These are phyloP conservation scores for Viola odorata DNA, from an alignment of 345 rosid species.

Conservation along the genomic window DNA sequence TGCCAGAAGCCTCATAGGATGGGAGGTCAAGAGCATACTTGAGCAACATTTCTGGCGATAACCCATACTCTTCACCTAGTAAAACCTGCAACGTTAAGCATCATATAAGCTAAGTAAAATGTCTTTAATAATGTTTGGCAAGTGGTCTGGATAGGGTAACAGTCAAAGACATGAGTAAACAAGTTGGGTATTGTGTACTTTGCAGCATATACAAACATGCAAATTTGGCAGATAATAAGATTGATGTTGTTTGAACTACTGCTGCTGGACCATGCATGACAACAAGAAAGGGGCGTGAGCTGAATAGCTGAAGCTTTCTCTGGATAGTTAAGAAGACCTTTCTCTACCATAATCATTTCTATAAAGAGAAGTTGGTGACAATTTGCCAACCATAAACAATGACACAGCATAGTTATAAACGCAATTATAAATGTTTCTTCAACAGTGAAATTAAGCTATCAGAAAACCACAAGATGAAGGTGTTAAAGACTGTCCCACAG, in stretches of 20 bases:
- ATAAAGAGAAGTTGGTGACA: not conserved
- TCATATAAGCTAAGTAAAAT: too few relatives aligned
- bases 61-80: slow-evolving; percentile 36
- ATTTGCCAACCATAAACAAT: slow-evolving; percentile 3
- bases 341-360: not conserved
- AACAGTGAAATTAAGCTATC: too few relatives aligned
- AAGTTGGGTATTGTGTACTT: not conserved
- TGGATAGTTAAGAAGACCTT: not conserved
- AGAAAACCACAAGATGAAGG: too few relatives aligned
- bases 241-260: not conserved
- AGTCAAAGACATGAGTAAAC: too few relatives aligned
- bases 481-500: too few relatives aligned
- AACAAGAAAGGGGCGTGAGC: not conserved
- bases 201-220: not conserved
- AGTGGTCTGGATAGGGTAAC: too few relatives aligned
- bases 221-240: not conserved
- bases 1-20: slow-evolving; percentile 44
- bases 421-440: too few relatives aligned
- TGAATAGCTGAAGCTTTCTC: not conserved
- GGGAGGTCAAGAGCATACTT: slow-evolving; percentile 51
- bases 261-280: not conserved
- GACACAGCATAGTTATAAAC: not conserved
- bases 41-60: slow-evolving; percentile 40
- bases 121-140: not conserved
- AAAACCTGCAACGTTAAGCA: slow-evolving; percentile 24